Evolutionary conservation across 148 eudicot genomes (phyloP).

Genomic region (Beta vulgaris): DNA sequence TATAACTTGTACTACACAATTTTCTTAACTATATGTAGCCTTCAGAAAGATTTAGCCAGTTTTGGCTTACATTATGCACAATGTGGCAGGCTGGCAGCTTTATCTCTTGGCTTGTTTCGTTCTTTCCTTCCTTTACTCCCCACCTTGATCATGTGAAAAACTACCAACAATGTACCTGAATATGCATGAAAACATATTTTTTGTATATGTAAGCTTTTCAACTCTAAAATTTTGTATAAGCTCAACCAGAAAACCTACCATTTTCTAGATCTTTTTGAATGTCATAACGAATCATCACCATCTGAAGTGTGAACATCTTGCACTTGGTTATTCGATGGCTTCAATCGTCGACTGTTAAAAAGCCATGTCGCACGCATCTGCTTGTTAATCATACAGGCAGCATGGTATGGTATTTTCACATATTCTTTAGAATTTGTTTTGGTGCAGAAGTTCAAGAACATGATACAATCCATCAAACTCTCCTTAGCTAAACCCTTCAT

Average conservation of each 20-base stretch:
- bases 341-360: conserved; percentile 18
- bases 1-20: neutral
- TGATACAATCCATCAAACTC: conserved; percentile 81
- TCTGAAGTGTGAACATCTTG: too few relatives aligned
- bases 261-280: neutral
- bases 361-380: conserved; percentile 66
- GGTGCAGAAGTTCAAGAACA: conserved; percentile 45
- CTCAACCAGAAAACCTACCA: neutral
- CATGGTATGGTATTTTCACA: conserved; percentile 48
- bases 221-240: neutral
- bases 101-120: neutral
- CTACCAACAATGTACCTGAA: neutral
- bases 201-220: too few relatives aligned
- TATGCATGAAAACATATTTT: neutral
- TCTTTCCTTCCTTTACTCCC: conserved; percentile 2
- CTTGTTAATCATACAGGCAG: conserved; percentile 56
- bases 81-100: neutral
- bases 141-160: conserved; percentile 3
- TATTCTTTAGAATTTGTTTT: conserved; percentile 7
- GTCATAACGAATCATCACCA: conserved; percentile 32
- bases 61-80: conserved; percentile 1
- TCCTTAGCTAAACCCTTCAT: conserved; percentile 71
- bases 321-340: too few relatives aligned
- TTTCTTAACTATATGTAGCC: too few relatives aligned
- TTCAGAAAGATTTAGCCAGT: neutral